Evolutionary conservation across 257 asterid genomes (phyloP).

Genomic region (Solanum phureja): DNA sequence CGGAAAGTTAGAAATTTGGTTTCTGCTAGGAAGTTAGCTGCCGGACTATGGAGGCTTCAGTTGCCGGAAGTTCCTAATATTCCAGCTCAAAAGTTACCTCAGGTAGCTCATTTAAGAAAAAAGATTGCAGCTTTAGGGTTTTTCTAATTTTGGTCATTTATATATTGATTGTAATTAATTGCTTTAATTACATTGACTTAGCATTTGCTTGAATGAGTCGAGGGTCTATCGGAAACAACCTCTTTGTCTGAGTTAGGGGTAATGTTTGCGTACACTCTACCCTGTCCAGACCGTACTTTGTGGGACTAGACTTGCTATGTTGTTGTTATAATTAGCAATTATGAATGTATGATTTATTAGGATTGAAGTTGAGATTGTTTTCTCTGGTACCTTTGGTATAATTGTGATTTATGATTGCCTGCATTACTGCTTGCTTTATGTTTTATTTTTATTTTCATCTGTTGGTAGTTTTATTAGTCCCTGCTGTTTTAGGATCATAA

Average conservation of each 20-base stretch:
- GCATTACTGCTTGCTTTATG: not conserved
- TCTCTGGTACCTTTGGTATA: not conserved
- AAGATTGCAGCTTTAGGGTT: not conserved
- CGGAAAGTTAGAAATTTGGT: conserved; percentile 16
- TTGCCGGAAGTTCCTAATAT: conserved; percentile 28
- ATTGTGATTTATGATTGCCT: not conserved
- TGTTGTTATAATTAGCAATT: not conserved
- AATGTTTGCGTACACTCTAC: not conserved
- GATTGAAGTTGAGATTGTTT: not conserved
- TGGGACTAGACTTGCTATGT: not conserved
- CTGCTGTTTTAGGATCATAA: not conserved
- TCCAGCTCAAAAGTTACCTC: conserved; percentile 24
- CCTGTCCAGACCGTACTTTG: not conserved
- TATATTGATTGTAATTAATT: not conserved
- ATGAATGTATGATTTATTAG: not conserved
- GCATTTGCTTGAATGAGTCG: not conserved
- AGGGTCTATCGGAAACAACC: not conserved
- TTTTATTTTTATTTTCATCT: not conserved
- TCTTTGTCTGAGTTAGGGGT: not conserved
- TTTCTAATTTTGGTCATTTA: not conserved
- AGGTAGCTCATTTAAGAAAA: conserved; percentile 23
- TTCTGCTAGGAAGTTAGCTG: conserved; percentile 47
- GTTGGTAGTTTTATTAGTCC: not conserved
- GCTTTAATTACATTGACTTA: not conserved
- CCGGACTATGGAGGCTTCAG: conserved; percentile 59